These are phyloP conservation scores for Dendrostoma leiphaemia DNA, from an alignment of 2,329 filamentous ascomycete species.

Conservation along the genomic window DNA sequence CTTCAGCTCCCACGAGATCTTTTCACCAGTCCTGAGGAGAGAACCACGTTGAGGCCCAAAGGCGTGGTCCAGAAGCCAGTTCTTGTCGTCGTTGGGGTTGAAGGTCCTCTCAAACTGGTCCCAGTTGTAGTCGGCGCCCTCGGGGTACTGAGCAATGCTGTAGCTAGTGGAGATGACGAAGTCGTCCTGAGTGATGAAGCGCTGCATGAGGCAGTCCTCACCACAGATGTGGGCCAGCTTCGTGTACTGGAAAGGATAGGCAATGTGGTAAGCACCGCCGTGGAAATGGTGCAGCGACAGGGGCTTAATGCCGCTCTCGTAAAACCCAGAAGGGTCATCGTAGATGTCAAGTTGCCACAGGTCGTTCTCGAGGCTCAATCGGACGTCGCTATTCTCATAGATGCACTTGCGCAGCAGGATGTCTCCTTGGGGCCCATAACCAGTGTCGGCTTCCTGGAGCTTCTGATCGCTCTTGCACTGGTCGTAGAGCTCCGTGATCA, in stretches of 20 bases:
- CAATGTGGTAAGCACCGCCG: conserved; percentile 55
- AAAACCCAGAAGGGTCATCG: conserved; percentile 61
- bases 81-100: conserved; percentile 27
- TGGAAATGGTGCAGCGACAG: conserved; percentile 65
- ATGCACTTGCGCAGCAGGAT: conserved; percentile 62
- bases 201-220: conserved; percentile 57
- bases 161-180: conserved; percentile 59
- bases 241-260: conserved; percentile 53
- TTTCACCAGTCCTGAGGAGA: conserved; percentile 28
- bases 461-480: conserved; percentile 45
- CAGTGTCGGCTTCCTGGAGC: conserved; percentile 52
- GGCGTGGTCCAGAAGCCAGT: conserved; percentile 31
- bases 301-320: conserved; percentile 59
- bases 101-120: conserved; percentile 32
- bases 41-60: conserved; percentile 29
- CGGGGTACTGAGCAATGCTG: conserved; percentile 56
- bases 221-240: conserved; percentile 59
- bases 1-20: conserved; percentile 44
- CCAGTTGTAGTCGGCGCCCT: conserved; percentile 41
- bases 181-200: conserved; percentile 53
- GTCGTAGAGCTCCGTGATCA: conserved; percentile 29
- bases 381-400: conserved; percentile 59
- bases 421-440: conserved; percentile 60
- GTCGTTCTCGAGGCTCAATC: conserved; percentile 54
- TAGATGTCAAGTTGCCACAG: conserved; percentile 62